Base-by-base conservation (phyloP, 345 rosid genomes). In the Lumnitzera racemosa region DNA sequence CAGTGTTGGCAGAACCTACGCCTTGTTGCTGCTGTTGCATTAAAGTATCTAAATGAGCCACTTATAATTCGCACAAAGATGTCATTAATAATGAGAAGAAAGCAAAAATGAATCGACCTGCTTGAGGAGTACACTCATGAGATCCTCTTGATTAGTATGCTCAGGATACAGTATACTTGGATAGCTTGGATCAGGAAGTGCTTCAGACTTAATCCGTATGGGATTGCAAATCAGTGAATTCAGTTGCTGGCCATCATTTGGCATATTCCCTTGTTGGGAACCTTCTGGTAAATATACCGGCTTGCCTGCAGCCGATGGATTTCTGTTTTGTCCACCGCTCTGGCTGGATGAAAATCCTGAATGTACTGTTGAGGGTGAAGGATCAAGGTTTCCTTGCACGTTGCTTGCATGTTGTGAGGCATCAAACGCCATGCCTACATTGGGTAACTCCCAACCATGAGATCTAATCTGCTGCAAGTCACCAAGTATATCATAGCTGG, bases 91-190 rank as follows among this genome's bases (percentile, higher is more conserved):
- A 17, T 41, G 25, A 51, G 50, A 5, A 57, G 13, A 58, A 15
- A n/a, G 13, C 27, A 15, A 47, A 49, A 58, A 51, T 48, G 60
- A 61, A 49, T 80, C 13, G 60, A 87, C 99, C 86, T 86, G 96
- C 72, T 81, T 84, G 70, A 90, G 84, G 69, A 94, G 78, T 29
- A 84, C 89, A 50, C 80, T 84, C 96, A 86, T 86, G 74, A 94
- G 96, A 78, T 88, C 97, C 36, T 88, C 99, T 74, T 90, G 89
- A 67, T 73, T 76, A 47, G 76, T 84, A 55, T 76, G 89, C 15
- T 86, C 90, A 2, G 75, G 64, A 57, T 80, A 86, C 66, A 82
- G 67, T 62, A 73, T 20, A 23, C 79, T 58, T 24, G 62, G 78
- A 58, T 47, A 49, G 72, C 67, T 47, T 9, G 81, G 36, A 62